A percentile compares a stretch with the other conserved stretches of the same genome.
Evolutionary conservation across 495 filamentous ascomycete genomes (phyloP).

Genomic region (Podospora comata): DNA sequence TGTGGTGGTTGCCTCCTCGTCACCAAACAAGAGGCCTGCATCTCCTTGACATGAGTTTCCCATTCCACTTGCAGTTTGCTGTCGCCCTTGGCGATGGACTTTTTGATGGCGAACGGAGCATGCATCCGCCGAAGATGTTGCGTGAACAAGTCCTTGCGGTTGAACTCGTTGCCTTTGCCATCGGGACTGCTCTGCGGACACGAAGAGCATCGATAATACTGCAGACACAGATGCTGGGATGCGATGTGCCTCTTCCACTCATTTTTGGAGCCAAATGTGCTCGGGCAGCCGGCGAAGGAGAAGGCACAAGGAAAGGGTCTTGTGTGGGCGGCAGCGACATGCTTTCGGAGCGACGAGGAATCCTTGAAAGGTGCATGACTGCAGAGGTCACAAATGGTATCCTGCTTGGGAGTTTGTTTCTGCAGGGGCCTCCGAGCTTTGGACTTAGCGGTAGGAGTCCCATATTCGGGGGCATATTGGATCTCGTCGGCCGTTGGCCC

Average conservation of each 20-base stretch:
- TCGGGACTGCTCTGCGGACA: slow-evolving; percentile 60
- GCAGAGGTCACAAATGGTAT: slow-evolving; percentile 53
- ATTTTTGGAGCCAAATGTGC: slow-evolving; percentile 88
- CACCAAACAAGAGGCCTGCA: slow-evolving; percentile 68
- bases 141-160: slow-evolving; percentile 93
- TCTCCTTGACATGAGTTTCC: slow-evolving; percentile 55
- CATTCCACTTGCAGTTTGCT: slow-evolving; percentile 53
- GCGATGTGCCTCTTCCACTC: slow-evolving; percentile 90
- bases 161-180: slow-evolving; percentile 61
- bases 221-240: slow-evolving; percentile 81
- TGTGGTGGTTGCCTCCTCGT: slow-evolving; percentile 63
- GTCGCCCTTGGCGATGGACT: slow-evolving; percentile 47
- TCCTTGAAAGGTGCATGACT: slow-evolving; percentile 58
- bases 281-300: slow-evolving; percentile 74
- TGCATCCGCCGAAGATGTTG: slow-evolving; percentile 97
- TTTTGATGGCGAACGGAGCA: slow-evolving; percentile 50
- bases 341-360: slow-evolving; percentile 55
- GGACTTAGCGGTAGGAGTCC: slow-evolving; percentile 43
- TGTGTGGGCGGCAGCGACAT: slow-evolving; percentile 58
- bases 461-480: slow-evolving; percentile 38
- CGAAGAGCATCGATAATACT: slow-evolving; percentile 79
- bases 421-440: slow-evolving; percentile 49
- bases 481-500: slow-evolving; percentile 40
- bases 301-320: slow-evolving; percentile 85
- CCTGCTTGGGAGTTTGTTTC: slow-evolving; percentile 51